Evolutionary conservation across 441 rosid species (phyloP).

Genomic region (Euphorbia corollata): DNA sequence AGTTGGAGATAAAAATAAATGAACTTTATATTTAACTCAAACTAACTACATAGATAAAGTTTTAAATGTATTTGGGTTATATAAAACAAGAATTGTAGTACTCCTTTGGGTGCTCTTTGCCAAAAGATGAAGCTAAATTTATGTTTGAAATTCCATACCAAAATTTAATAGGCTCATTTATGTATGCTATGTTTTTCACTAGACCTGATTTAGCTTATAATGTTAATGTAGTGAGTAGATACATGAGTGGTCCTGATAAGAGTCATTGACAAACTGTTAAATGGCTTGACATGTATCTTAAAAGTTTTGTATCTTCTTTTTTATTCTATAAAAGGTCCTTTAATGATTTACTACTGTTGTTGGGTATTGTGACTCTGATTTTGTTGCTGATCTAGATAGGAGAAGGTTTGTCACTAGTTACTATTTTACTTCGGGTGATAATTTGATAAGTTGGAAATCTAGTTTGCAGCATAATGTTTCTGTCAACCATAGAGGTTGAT

Average conservation of each 20-base stretch:
- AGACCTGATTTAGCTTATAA: not conserved
- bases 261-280: not conserved
- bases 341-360: not conserved
- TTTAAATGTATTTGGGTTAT: too few relatives aligned
- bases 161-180: too few relatives aligned
- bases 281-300: not conserved
- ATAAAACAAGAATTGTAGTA: too few relatives aligned
- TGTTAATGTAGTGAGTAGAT: not conserved
- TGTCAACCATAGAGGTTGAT: not conserved
- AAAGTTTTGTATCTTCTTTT: not conserved
- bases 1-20: too few relatives aligned
- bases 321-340: not conserved
- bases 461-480: not conserved
- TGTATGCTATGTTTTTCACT: not conserved
- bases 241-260: not conserved
- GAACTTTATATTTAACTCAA: too few relatives aligned
- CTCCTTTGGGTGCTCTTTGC: too few relatives aligned
- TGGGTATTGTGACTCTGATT: not conserved
- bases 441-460: not conserved
- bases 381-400: too few relatives aligned
- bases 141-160: too few relatives aligned
- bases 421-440: not conserved
- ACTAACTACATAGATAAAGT: too few relatives aligned
- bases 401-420: not conserved
- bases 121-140: too few relatives aligned